Evolutionary conservation across 2,329 filamentous ascomycete genomes (phyloP).

Genomic region (Diaporthe australafricana): DNA sequence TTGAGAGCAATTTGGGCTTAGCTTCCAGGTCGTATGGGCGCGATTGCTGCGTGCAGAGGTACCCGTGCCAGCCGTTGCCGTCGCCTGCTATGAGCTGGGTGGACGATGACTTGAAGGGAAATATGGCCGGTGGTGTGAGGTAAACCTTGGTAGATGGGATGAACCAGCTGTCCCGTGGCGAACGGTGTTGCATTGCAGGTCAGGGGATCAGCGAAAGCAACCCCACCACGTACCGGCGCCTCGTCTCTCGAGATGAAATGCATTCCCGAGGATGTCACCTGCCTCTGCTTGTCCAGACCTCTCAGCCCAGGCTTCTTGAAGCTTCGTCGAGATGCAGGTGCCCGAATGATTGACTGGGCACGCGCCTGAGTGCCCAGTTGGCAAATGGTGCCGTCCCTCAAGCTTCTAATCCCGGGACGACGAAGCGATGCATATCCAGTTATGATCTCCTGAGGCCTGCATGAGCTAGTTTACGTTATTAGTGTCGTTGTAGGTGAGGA

Average conservation of each 20-base stretch:
- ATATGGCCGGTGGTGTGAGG: not conserved
- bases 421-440: not conserved
- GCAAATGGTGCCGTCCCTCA: not conserved
- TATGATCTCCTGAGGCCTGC: constrained; percentile 1
- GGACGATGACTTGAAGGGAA: not conserved
- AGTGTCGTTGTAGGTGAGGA: not conserved
- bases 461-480: not conserved
- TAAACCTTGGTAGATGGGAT: constrained; percentile 13
- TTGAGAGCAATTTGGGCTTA: not conserved
- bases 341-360: constrained; percentile 1
- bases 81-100: not conserved
- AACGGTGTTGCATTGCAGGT: constrained; percentile 14
- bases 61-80: not conserved
- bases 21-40: too few relatives aligned
- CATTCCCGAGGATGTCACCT: constrained; percentile 5
- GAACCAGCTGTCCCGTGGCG: not conserved
- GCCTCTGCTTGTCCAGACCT: constrained; percentile 4
- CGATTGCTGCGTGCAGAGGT: too few relatives aligned
- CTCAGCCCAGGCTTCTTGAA: not conserved
- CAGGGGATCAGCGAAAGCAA: constrained; percentile 18
- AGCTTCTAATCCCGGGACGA: not conserved
- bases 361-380: not conserved
- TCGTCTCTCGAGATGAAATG: constrained; percentile 10
- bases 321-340: not conserved
- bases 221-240: not conserved